Evolutionary conservation across 2,329 filamentous ascomycete genomes (phyloP).

Genomic region (Spiromastix sp.): DNA sequence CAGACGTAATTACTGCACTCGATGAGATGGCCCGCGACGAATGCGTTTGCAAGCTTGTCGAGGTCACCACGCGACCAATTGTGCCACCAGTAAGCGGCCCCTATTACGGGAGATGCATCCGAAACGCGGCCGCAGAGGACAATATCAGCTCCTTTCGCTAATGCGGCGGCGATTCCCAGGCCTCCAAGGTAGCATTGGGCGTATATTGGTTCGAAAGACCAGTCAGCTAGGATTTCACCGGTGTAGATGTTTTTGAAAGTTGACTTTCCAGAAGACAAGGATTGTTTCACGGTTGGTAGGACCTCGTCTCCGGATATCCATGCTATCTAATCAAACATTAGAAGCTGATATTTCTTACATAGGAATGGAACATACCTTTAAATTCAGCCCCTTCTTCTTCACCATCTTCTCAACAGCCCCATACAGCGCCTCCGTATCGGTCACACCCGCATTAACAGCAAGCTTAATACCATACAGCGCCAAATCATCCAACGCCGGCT

Average conservation of each 20-base stretch:
- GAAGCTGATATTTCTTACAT: not conserved
- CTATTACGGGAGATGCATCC: constrained; percentile 36
- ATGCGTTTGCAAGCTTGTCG: constrained; percentile 30
- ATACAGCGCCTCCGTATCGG: constrained; percentile 32
- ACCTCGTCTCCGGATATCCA: constrained; percentile 41
- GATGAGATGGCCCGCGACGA: constrained; percentile 29
- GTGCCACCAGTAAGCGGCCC: constrained; percentile 33
- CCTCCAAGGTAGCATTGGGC: constrained; percentile 29
- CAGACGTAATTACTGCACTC: constrained; percentile 34
- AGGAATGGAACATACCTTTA: constrained; percentile 21
- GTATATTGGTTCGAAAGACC: constrained; percentile 26
- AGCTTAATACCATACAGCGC: constrained; percentile 33
- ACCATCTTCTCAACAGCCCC: constrained; percentile 29
- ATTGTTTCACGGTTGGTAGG: constrained; percentile 22
- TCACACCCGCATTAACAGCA: constrained; percentile 36
- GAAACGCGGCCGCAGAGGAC: constrained; percentile 35
- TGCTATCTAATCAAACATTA: constrained; percentile 25
- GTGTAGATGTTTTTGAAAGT: constrained; percentile 33
- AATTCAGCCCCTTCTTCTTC: constrained; percentile 26
- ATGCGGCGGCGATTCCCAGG: constrained; percentile 28
- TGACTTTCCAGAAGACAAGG: constrained; percentile 22
- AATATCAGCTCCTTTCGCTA: constrained; percentile 33
- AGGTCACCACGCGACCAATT: constrained; percentile 29
- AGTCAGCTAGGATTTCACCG: constrained; percentile 23
- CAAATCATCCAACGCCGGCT: constrained; percentile 30